Base-by-base conservation (phyloP, 1,284 basidiomycete species). In the Boletus hoseneyae region DNA sequence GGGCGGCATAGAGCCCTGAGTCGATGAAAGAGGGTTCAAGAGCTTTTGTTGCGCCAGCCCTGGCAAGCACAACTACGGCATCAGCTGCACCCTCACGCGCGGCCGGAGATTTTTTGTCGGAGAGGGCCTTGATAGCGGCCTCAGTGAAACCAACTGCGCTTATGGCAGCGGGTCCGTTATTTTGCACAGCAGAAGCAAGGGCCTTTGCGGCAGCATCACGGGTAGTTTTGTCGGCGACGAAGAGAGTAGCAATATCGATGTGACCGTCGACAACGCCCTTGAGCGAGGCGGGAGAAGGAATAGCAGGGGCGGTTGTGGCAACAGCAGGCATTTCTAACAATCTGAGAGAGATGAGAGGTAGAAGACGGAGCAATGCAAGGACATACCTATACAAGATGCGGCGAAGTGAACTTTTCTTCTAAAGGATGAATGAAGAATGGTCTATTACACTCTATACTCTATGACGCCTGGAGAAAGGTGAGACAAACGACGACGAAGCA, bases 21-120 rank as follows among this genome's bases (percentile, higher is more conserved):
- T 86, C 82, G 71, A 93, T 72, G 75, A 98, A 90, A 71, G 76
- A 74, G 38, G 95, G 93, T 78, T 99, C 97, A 59, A 98, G 83
- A 57, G 90, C 85, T 72, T 83, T 86, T 63, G 86, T 76, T 52
- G 90, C 88, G 60, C 89, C 91, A 61, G 85, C 79, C 70, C 85
- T 83, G 64, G 87, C 79, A 71, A 93, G 77, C 54, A 85, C 75
- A 53, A 74, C 69, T 63, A 97, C 72, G 60, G 90, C 85, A 68
- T 76, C 72, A 47, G 85, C 86, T 42, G 90, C 92, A 57, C 86
- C 90, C 74, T 96, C 90, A 67, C 93, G 90, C 57, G 87, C 83
- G 56, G 85, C 83, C 41, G 87, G 85, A 11, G 85, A 89, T 75
- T 92, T 92, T 84, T 95, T 96, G 83, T 96, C 93, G 70, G 77